Percentiles rank a stretch among this genome's conserved stretches.
Conservation (phyloP, 352 stramenopile species). For the Phytophthora quininea region DNA sequence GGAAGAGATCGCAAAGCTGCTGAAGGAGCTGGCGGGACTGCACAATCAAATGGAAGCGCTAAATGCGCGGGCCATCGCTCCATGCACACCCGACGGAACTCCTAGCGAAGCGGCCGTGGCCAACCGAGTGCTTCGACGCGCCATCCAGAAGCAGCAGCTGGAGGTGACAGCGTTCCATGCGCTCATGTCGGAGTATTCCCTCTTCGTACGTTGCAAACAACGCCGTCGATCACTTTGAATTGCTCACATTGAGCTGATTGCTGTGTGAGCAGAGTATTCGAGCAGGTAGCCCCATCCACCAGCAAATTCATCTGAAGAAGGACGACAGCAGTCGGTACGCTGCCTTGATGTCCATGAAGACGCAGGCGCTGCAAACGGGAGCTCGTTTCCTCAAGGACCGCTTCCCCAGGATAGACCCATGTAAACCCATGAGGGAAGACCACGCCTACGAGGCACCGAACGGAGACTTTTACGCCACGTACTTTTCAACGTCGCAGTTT, state of each 20-base stretch:
- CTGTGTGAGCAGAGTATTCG: slow-evolving; percentile 30
- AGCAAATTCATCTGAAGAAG: slow-evolving; percentile 20
- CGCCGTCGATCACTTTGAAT: neutral
- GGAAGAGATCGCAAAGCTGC: slow-evolving; percentile 37
- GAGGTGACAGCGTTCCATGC: slow-evolving; percentile 30
- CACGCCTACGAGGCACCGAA: slow-evolving; percentile 30
- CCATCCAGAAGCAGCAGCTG: slow-evolving; percentile 32
- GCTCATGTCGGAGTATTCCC: slow-evolving; percentile 35
- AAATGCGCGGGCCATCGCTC: slow-evolving; percentile 20
- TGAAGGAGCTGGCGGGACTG: slow-evolving; percentile 29
- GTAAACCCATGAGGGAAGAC: slow-evolving; percentile 35
- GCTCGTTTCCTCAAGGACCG: slow-evolving; percentile 33
- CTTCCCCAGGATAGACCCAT: slow-evolving; percentile 21
- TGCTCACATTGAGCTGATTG: neutral
- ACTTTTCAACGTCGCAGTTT: slow-evolving; percentile 31
- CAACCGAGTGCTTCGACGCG: slow-evolving; percentile 28
- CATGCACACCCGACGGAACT: slow-evolving; percentile 3
- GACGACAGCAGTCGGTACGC: slow-evolving; percentile 7
- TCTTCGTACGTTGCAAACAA: slow-evolving; percentile 22
- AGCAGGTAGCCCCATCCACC: slow-evolving; percentile 36
- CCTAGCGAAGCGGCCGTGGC: slow-evolving; percentile 11
- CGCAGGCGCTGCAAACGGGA: slow-evolving; percentile 14
- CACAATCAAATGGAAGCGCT: slow-evolving; percentile 26
- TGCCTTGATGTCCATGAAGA: slow-evolving; percentile 25
- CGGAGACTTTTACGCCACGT: slow-evolving; percentile 33